Percentiles rank a stretch among this genome's conserved stretches.
Conservation (phyloP, 345 rosid genomes). For the Aegle marmelos region DNA sequence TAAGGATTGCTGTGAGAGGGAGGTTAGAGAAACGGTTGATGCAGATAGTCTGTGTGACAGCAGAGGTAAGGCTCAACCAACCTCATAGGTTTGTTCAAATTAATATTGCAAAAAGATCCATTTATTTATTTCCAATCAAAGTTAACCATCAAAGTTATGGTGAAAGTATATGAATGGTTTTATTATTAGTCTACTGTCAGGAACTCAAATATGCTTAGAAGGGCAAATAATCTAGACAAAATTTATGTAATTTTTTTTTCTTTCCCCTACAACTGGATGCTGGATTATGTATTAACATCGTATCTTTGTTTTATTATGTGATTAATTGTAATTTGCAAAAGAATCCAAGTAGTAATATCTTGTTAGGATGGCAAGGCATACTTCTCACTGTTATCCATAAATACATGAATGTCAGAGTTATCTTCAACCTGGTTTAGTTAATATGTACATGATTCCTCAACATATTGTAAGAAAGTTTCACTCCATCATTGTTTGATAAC, state of each 20-base stretch:
- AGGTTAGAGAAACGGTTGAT: constrained; percentile 20
- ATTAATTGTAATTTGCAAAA: neutral
- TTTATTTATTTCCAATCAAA: neutral
- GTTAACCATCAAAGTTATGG: neutral
- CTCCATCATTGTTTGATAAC: neutral
- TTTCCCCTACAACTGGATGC: neutral
- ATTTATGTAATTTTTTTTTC: neutral
- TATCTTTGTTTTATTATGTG: neutral
- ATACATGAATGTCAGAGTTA: neutral
- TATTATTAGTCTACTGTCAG: neutral
- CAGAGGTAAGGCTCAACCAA: constrained; percentile 12
- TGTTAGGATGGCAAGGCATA: neutral
- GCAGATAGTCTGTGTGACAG: constrained; percentile 24
- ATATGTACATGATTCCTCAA: neutral
- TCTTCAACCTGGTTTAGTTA: neutral
- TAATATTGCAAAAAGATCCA: neutral
- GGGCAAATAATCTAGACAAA: neutral
- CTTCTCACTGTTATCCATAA: neutral
- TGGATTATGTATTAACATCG: neutral
- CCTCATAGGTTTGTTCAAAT: constrained; percentile 38
- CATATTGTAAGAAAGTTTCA: neutral
- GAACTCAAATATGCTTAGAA: neutral
- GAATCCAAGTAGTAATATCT: neutral
- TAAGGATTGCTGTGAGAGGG: constrained; percentile 21
- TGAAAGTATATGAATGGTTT: neutral